These are phyloP conservation scores for Candida multigemmis DNA, from an alignment of 805 yeast genomes.

Conservation along the genomic window DNA sequence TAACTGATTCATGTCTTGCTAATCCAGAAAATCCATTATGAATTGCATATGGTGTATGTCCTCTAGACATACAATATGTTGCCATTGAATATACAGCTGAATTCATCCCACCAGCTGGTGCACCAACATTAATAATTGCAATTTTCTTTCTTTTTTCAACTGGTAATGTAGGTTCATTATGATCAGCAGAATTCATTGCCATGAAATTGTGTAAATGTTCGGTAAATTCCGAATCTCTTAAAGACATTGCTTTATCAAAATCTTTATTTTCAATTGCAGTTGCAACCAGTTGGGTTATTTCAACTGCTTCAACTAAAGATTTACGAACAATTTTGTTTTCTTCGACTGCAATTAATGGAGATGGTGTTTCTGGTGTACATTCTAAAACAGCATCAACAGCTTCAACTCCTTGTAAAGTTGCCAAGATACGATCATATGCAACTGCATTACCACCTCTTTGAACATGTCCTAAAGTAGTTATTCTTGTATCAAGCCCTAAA, in stretches of 20 bases:
- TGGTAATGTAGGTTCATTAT: conserved; percentile 53
- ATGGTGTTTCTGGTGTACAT: conserved; percentile 81
- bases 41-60: conserved; percentile 86
- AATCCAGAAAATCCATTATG: conserved; percentile 92
- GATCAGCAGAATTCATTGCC: conserved; percentile 60
- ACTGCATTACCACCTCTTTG: conserved; percentile 99
- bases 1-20: conserved; percentile 79
- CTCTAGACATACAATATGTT: conserved; percentile 76
- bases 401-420: conserved; percentile 95
- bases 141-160: conserved; percentile 54
- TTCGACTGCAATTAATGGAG: conserved; percentile 86
- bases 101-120: conserved; percentile 96
- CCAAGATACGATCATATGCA: conserved; percentile 84
- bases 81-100: conserved; percentile 90
- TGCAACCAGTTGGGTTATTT: conserved; percentile 83
- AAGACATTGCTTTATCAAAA: conserved; percentile 77
- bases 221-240: conserved; percentile 82
- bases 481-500: conserved; percentile 87
- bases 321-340: conserved; percentile 82
- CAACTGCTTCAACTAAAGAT: conserved; percentile 86
- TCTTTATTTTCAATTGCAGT: conserved; percentile 71
- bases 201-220: conserved; percentile 71
- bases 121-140: conserved; percentile 90
- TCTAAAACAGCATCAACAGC: conserved; percentile 91
- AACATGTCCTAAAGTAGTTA: conserved; percentile 93